Evolutionary conservation across 2,329 filamentous ascomycete species (phyloP).

Genomic region (Penicillium griseofulvum): DNA sequence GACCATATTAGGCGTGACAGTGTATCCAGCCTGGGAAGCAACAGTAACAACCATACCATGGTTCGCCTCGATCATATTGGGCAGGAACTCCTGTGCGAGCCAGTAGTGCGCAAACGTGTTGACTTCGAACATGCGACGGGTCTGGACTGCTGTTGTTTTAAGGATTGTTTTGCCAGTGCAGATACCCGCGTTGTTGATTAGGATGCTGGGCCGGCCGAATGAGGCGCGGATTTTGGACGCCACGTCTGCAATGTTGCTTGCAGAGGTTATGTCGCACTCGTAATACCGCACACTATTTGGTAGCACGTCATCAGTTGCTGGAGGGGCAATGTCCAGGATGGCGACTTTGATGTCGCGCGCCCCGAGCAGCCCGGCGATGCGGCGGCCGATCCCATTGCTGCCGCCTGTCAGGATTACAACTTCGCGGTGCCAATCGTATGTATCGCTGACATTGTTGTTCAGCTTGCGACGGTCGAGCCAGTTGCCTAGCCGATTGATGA

Average conservation of each 20-base stretch:
- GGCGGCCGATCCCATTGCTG: constrained; percentile 68
- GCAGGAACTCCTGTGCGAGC: constrained; percentile 66
- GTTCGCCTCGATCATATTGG: constrained; percentile 60
- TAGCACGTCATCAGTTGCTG: constrained; percentile 27
- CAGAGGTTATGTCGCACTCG: constrained; percentile 66
- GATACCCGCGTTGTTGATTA: constrained; percentile 46
- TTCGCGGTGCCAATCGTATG: constrained; percentile 60
- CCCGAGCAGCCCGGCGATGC: constrained; percentile 64
- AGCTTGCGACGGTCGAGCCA: constrained; percentile 52
- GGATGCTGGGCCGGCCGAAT: constrained; percentile 64
- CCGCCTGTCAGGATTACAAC: constrained; percentile 74
- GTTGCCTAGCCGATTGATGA: constrained; percentile 50
- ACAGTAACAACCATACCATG: constrained; percentile 74
- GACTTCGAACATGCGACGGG: constrained; percentile 66
- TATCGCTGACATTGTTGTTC: constrained; percentile 44
- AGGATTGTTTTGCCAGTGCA: constrained; percentile 61
- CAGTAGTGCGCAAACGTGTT: constrained; percentile 68
- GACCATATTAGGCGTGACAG: constrained; percentile 61
- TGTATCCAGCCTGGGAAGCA: constrained; percentile 62
- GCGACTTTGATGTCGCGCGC: constrained; percentile 65
- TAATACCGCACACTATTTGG: constrained; percentile 60
- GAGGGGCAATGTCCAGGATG: constrained; percentile 58
- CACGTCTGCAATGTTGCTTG: constrained; percentile 51
- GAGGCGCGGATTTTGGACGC: constrained; percentile 54
- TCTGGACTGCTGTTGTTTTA: constrained; percentile 54